Base-by-base conservation (phyloP, 352 stramenopile species). In the Phytophthora europaea region DNA sequence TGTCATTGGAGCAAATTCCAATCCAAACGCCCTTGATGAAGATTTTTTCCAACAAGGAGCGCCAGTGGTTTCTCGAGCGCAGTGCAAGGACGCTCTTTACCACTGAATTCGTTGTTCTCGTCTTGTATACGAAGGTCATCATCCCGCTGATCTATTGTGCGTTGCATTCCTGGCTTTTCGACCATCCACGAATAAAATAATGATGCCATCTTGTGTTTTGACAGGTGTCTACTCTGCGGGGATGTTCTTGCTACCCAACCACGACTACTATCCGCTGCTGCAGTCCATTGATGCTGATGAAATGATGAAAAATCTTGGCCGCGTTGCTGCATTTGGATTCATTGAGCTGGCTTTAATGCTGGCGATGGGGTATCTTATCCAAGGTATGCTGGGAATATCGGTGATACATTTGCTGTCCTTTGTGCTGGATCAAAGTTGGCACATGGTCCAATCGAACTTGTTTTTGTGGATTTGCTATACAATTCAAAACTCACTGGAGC, bases 401-500 rank as follows among this genome's bases (percentile, higher is more conserved):
- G 57, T 56, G 2, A 20, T 78, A 4, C 63, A 61, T 1, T 67
- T 79, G 18, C 58, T 86, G 1, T 62, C 67, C 5, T 83, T 82
- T 22, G 79, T 83, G 47, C 65, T 85, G 0, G 66, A 82, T 34
- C 52, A 7, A 0, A 67, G 79, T 15, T 72, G 64, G 61, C 40
- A 45, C 6, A 73, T 78, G 58, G 67, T 85, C 47, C 79, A 80
- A 57, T 64, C 61, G 4, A 81, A 83, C 47, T 31, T 83, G 23
- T 45, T 85, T n/a, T 28, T 85, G 2, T 85, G 76, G 79, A 68
- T 76, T 18, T 51, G 71, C n/a, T 75, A 73, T 45, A 67, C 66
- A 0, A 60, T 77, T 0, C 78, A 83, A 31, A 72, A 56, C 9
- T 71, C 71, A 9, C 52, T 81, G 15, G 43, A 71, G n/a, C 75